phyloP scores from a whole-genome alignment of 1,284 basidiomycete genomes.

The Peniophora sp. region DNA sequence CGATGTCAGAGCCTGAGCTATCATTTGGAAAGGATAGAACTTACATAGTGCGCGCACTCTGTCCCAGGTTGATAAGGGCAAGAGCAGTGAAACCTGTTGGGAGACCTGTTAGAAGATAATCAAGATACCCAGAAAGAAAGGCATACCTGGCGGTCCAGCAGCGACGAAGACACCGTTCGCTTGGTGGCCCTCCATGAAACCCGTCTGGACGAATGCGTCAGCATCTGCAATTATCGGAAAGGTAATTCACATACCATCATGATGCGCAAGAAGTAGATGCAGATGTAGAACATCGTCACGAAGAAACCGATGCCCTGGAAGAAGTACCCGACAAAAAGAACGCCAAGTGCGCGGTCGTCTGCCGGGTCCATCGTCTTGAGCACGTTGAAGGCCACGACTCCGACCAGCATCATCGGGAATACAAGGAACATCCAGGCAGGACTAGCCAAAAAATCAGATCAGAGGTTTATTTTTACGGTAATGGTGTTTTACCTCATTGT shows the following conservation, averaged over 20 bases:
- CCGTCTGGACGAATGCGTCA: conserved; percentile 23
- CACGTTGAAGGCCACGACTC: conserved; percentile 38
- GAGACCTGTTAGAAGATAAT: conserved; percentile 38
- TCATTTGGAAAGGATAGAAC: background rate
- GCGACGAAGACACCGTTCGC: conserved; percentile 23
- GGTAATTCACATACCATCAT: conserved; percentile 21
- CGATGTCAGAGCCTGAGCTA: background rate
- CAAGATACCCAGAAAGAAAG: no score
- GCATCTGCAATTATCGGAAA: background rate
- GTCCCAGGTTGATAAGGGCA: conserved; percentile 37
- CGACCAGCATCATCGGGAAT: conserved; percentile 30
- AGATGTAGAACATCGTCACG: conserved; percentile 44
- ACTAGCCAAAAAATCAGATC: no score
- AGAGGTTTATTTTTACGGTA: no score
- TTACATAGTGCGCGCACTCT: conserved; percentile 28
- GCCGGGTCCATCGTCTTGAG: conserved; percentile 27
- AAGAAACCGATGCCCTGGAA: conserved; percentile 44
- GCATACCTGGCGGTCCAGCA: no score
- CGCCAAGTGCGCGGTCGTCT: conserved; percentile 30
- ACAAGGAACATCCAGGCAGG: background rate
- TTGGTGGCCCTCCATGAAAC: conserved; percentile 41
- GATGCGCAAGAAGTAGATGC: conserved; percentile 35
- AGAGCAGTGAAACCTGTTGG: conserved; percentile 43
- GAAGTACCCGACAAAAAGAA: conserved; percentile 37
- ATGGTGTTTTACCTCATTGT: no score